Evolutionary conservation across 2,329 filamentous ascomycete genomes (phyloP), one percentile per base, ranked within the genome.

Genomic region (Furcasterigmium furcatum): DNA sequence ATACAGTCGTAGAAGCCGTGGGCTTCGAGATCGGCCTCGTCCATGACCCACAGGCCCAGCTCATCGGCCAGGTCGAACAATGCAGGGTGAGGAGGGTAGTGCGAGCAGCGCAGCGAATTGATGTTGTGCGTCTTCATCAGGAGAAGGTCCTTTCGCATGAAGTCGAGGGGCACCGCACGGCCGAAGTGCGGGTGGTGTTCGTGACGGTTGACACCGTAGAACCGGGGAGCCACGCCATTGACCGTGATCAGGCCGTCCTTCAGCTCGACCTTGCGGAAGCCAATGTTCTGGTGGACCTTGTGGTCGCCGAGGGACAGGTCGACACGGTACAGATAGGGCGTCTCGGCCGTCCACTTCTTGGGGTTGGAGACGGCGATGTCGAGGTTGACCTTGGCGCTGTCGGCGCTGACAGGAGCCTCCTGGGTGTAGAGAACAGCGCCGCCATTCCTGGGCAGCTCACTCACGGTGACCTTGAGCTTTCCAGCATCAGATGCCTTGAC

Each of bases 51-150:
- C 10, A 86, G 66, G 0, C 83, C 83, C n/a, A 86, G 69, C 58
- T 85, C 80, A 51, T 86, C 81, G 6, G 78, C 77, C 2, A 86
- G 63, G 42, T 81, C 78, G 25, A 81, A 78, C 2, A 87, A 56
- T 3, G 70, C 66, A 1, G 78, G 75, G 52, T 85, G 75, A n/a
- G 79, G 82, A 0, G 83, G 80, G 49, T 88, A 83, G 57, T 89
- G 85, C 2, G 78, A 84, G 43, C 79, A 84, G 0, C 85, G 80
- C 5, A 89, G 71, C 1, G 85, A 80, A 51, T 89, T 88, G 64
- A 88, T 74, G 54, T 88, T 88, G 67, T 86, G 76, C 7, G 65
- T 68, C 61, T 88, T 88, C 84, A 88, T 88, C 4, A 82, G 66
- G 3, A 83, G 55, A 2, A 88, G 67, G 52, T 88, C 85, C 13